These are phyloP conservation scores for Prasinococcaceae sp. DNA, from an alignment of 139 green algal species.

Conservation along the genomic window DNA sequence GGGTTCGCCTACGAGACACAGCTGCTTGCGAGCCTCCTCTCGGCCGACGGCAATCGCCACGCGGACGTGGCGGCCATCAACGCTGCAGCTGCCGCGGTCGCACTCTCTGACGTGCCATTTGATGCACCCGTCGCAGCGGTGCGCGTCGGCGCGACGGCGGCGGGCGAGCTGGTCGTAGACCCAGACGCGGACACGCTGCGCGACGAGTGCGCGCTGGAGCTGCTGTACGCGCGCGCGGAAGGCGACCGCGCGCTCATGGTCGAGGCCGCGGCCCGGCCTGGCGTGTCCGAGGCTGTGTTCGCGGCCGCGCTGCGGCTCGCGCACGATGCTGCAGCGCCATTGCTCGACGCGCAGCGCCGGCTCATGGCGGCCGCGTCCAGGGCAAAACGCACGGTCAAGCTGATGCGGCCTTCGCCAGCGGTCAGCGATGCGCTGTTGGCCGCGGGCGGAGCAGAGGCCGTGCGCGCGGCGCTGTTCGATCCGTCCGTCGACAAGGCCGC, in stretches of 20 bases:
- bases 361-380: not conserved
- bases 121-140: no score
- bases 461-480: not conserved
- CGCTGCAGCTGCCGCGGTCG: no score
- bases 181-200: no score
- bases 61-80: no score
- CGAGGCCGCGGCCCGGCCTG: conserved; percentile 29
- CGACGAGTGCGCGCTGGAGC: conserved; percentile 20
- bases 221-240: conserved; percentile 44
- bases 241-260: conserved; percentile 36
- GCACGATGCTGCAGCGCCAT: conserved; percentile 9
- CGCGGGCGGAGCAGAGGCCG: no score
- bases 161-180: no score
- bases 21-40: no score
- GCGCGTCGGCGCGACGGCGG: no score
- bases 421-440: not conserved
- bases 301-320: conserved; percentile 19
- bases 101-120: no score
- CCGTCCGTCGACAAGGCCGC: not conserved
- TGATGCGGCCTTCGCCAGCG: not conserved
- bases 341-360: not conserved
- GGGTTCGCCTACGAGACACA: conserved; percentile 39
- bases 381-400: not conserved
- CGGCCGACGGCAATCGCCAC: no score
- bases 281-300: conserved; percentile 18